These are phyloP conservation scores for Nicotiana rustica DNA, from an alignment of 305 asterid genomes.

Conservation along the genomic window DNA sequence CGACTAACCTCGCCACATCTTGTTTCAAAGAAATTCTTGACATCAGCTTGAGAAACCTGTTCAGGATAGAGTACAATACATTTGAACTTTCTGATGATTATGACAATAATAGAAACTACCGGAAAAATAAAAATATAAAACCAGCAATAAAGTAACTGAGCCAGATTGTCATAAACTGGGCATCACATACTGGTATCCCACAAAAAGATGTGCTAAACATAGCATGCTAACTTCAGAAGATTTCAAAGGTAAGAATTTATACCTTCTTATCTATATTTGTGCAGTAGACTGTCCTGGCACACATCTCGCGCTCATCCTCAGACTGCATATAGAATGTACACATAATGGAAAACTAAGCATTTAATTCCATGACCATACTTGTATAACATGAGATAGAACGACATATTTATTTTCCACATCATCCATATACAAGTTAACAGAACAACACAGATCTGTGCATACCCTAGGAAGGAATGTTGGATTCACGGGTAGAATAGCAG, in stretches of 20 bases:
- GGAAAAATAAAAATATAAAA: neutral
- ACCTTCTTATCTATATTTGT: slow-evolving; percentile 96
- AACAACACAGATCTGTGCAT: slow-evolving; percentile 37
- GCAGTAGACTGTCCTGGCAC: slow-evolving; percentile 97
- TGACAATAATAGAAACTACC: neutral
- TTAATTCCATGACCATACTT: slow-evolving; percentile 18
- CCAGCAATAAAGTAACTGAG: neutral
- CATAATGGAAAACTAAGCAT: neutral
- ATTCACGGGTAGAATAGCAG: slow-evolving; percentile 96
- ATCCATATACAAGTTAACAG: neutral
- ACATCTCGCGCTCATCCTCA: slow-evolving; percentile 98
- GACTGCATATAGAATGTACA: slow-evolving; percentile 55
- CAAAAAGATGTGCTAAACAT: neutral
- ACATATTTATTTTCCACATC: neutral
- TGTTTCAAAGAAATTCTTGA: slow-evolving; percentile 81
- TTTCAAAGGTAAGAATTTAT: neutral
- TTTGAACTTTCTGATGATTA: slow-evolving; percentile 4
- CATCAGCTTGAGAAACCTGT: slow-evolving; percentile 85
- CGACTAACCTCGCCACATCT: slow-evolving; percentile 86
- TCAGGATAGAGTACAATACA: slow-evolving; percentile 27
- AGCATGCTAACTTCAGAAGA: slow-evolving; percentile 1
- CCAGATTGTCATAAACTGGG: slow-evolving; percentile 12
- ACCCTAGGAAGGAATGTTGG: slow-evolving; percentile 98
- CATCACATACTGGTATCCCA: neutral
- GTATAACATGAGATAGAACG: neutral